Conservation (phyloP, 352 stramenopile genomes). For the Pythium grandisporangium region DNA sequence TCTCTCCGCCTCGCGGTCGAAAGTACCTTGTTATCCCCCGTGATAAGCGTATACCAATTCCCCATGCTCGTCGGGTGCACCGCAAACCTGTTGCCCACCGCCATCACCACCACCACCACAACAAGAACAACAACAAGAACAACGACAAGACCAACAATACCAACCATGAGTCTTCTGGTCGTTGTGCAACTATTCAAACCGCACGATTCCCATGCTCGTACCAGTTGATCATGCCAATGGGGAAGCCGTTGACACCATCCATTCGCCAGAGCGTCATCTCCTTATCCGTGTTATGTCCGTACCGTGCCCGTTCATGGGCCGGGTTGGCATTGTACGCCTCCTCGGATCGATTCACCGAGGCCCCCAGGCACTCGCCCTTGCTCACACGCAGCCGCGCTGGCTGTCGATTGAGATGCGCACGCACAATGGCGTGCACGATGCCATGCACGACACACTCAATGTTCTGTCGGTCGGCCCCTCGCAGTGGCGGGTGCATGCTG, state of each 20-base stretch:
- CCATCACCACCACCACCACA: too few species aligned
- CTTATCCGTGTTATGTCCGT: conserved; percentile 86
- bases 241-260: conserved; percentile 67
- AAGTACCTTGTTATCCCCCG: conserved; percentile 86
- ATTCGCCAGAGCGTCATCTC: conserved; percentile 88
- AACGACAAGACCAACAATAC: too few species aligned
- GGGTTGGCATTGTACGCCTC: conserved; percentile 90
- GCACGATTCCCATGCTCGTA: too few species aligned
- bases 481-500: conserved; percentile 71
- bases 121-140: too few species aligned
- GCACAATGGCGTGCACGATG: conserved; percentile 75
- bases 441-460: conserved; percentile 87
- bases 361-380: conserved; percentile 53
- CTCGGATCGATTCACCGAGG: conserved; percentile 83
- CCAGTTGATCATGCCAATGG: conserved; percentile 91
- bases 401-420: conserved; percentile 70
- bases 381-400: conserved; percentile 51
- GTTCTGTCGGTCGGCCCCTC: conserved; percentile 69
- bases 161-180: too few species aligned
- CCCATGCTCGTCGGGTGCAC: conserved; percentile 92
- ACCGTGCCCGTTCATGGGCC: conserved; percentile 59
- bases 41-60: conserved; percentile 91
- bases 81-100: conserved; percentile 82
- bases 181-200: too few species aligned
- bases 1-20: too few species aligned